phyloP scores from a whole-genome alignment of 2,329 filamentous ascomycete species.

The Magnaporthales sp. region DNA sequence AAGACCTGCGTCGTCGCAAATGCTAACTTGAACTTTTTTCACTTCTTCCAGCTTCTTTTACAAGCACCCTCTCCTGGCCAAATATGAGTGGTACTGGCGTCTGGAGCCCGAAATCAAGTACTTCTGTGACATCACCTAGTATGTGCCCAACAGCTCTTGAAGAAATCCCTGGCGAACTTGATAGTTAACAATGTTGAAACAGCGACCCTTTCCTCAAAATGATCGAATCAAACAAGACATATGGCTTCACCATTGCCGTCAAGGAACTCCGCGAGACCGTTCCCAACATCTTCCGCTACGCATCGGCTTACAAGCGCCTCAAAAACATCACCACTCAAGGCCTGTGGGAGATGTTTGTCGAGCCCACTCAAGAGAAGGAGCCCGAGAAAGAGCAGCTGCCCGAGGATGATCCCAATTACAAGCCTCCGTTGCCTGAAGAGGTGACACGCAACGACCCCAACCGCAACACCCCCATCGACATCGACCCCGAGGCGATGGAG shows the following conservation, averaged over 20 bases:
- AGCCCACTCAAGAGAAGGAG: slow-evolving; percentile 62
- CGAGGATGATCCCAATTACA: slow-evolving; percentile 55
- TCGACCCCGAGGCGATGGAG: slow-evolving; percentile 91
- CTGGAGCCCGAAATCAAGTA: slow-evolving; percentile 99
- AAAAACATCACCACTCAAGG: slow-evolving; percentile 88
- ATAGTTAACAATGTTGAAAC: slow-evolving; percentile 12
- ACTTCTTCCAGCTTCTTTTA: slow-evolving; percentile 84
- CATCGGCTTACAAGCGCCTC: slow-evolving; percentile 91
- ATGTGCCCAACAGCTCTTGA: slow-evolving; percentile 24
- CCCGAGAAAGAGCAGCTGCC: slow-evolving; percentile 42
- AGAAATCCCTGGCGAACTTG: not conserved
- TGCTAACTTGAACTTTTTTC: not conserved
- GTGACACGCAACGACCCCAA: slow-evolving; percentile 69
- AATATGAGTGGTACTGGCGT: slow-evolving; percentile 99
- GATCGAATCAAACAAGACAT: slow-evolving; percentile 92
- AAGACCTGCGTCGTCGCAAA: not conserved
- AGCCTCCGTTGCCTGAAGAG: slow-evolving; percentile 68
- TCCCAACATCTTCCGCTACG: slow-evolving; percentile 96
- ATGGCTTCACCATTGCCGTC: slow-evolving; percentile 97
- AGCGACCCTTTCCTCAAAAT: slow-evolving; percentile 95
- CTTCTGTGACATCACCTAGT: slow-evolving; percentile 99
- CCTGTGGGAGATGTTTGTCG: slow-evolving; percentile 97
- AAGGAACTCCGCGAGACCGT: slow-evolving; percentile 97
- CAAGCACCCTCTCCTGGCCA: slow-evolving; percentile 87
- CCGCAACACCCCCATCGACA: slow-evolving; percentile 61